Base-by-base conservation (phyloP, 495 filamentous ascomycete species). In the Trichoderma erinaceum region DNA sequence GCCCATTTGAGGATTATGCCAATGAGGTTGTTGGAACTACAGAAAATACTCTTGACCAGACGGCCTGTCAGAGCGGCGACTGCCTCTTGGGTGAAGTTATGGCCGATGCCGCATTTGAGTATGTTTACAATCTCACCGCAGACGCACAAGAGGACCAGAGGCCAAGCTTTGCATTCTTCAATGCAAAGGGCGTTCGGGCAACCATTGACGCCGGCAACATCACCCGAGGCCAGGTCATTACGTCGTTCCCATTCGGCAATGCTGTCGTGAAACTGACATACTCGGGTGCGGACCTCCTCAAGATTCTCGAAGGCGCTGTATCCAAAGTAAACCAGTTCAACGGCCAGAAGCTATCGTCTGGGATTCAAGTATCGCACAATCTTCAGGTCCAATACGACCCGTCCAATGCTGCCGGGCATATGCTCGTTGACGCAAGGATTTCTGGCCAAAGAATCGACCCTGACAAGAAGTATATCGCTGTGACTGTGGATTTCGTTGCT, bases 241-340 rank as follows among this genome's bases (percentile, higher is more conserved):
- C 83, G 0, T 76, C 82, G 1, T 87, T 86, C 69, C 86, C 85
- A 12, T 88, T 87, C 69, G 78, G 80, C 64, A 87, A 87, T 71
- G 75, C 83, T 21, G 77, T 87, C 4, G 84, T 84, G 8, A 81
- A 83, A 67, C 64, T 85, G 12, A 68, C 63, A 0, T 73, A 83
- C 38, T 72, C 76, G 0, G 85, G 84, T 35, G 70, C 75, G 12
- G 73, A 79, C 61, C 72, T 88, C 0, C 84, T 83, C 83, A 74
- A 77, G 5, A 74, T 78, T 32, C 73, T 88, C 46, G 81, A 84
- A 68, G 85, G 84, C 2, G 76, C 82, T 65, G 74, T 84, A 13
- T 73, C 75, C 21, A 67, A 69, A 5, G 72, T 82, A n/a, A 84
- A 80, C 69, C 74, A 80, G 50, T 77, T 69, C 68, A 86, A 85